Conservation (phyloP, 352 stramenopile species). For the Pythium graminicola region DNA sequence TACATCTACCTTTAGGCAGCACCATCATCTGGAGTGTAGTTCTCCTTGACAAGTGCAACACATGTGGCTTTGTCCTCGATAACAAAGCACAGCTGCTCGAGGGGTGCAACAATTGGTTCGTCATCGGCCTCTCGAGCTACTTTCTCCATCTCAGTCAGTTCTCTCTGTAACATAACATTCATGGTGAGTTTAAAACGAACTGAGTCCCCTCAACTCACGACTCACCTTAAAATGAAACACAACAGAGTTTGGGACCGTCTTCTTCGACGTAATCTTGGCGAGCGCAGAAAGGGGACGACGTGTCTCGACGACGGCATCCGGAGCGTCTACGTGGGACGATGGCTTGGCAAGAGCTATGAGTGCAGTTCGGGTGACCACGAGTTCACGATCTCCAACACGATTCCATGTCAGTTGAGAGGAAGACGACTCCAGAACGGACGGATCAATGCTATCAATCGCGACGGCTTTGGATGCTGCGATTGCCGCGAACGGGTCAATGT, state of each 20-base stretch:
- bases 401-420: conserved; percentile 23
- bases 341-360: conserved; percentile 30
- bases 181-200: neutral
- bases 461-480: conserved; percentile 18
- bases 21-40: conserved; percentile 19
- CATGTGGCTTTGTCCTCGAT: conserved; percentile 29
- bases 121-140: conserved; percentile 4
- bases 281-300: conserved; percentile 46
- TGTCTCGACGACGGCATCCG: conserved; percentile 52
- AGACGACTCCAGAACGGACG: conserved; percentile 5
- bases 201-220: neutral
- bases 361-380: conserved; percentile 53
- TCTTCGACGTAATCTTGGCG: conserved; percentile 44
- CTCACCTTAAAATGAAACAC: conserved; percentile 74
- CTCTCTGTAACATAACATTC: conserved; percentile 9
- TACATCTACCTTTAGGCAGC: conserved; percentile 7
- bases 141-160: conserved; percentile 17
- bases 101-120: neutral
- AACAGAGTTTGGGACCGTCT: conserved; percentile 54
- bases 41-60: conserved; percentile 31
- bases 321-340: conserved; percentile 19
- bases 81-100: conserved; percentile 31
- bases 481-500: conserved; percentile 20
- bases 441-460: conserved; percentile 6
- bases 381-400: conserved; percentile 50